Evolutionary conservation across 2,329 filamentous ascomycete species (phyloP).

Genomic region (Hirsutella thompsonii): DNA sequence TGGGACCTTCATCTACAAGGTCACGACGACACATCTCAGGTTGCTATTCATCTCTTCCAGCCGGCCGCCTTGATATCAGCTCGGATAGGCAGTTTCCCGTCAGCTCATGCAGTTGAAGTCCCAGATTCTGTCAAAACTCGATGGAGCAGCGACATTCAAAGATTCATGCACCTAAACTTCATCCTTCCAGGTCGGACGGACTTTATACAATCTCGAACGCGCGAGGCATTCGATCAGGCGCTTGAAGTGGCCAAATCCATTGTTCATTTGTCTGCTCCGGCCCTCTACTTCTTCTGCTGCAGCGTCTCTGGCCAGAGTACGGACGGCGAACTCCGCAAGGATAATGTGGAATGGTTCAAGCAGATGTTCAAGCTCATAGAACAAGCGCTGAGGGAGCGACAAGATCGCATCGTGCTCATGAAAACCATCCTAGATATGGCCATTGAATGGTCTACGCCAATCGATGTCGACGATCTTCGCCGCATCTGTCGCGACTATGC

Average conservation of each 20-base stretch:
- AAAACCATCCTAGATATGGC: slow-evolving; percentile 18
- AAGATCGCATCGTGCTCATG: slow-evolving; percentile 15
- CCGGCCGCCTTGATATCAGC: slow-evolving; percentile 24
- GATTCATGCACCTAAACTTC: slow-evolving; percentile 36
- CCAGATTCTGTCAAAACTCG: slow-evolving; percentile 10
- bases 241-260: slow-evolving; percentile 24
- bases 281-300: slow-evolving; percentile 31
- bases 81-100: slow-evolving; percentile 21
- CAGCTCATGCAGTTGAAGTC: slow-evolving; percentile 6
- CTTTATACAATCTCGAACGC: slow-evolving; percentile 29
- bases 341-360: slow-evolving; percentile 25
- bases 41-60: slow-evolving; percentile 32
- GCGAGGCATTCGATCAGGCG: slow-evolving; percentile 27
- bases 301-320: slow-evolving; percentile 11
- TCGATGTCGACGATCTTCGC: slow-evolving; percentile 28
- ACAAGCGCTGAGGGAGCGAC: slow-evolving; percentile 9
- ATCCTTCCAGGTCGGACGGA: slow-evolving; percentile 36
- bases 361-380: slow-evolving; percentile 20
- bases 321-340: slow-evolving; percentile 18
- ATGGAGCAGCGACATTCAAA: slow-evolving; percentile 35
- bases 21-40: slow-evolving; percentile 31
- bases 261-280: slow-evolving; percentile 24
- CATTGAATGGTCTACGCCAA: slow-evolving; percentile 14
- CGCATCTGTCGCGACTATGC: slow-evolving; percentile 29
- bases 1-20: slow-evolving; percentile 44